Conservation (phyloP, 345 rosid genomes). For the Arabidopsis arenosa region DNA sequence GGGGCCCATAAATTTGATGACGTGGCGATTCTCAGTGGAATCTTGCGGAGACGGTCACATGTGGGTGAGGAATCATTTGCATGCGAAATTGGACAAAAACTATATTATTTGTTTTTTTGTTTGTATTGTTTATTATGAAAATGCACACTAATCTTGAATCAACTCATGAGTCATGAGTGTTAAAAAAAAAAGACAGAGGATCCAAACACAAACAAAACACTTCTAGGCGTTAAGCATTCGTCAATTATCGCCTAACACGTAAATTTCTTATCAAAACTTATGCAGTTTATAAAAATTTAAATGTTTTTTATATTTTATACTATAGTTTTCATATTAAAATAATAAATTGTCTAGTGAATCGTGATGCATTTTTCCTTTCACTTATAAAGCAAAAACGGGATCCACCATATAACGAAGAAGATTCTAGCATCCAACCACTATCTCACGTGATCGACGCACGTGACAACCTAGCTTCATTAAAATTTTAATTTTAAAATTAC, state of each 20-base stretch:
- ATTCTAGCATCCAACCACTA: slow-evolving; percentile 32
- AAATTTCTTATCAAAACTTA: too few relatives aligned
- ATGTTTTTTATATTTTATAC: neutral
- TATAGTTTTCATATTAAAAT: neutral
- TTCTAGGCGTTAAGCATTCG: too few relatives aligned
- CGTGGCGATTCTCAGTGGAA: slow-evolving; percentile 43
- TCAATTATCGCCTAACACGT: too few relatives aligned
- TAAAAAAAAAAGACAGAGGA: too few relatives aligned
- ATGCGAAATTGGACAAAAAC: neutral
- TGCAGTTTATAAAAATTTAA: too few relatives aligned
- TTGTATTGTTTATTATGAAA: neutral
- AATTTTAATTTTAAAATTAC: neutral
- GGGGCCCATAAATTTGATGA: slow-evolving; percentile 29
- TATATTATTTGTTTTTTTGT: neutral
- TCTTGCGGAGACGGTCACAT: slow-evolving; percentile 48
- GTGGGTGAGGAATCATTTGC: slow-evolving; percentile 36
- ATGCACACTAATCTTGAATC: slow-evolving; percentile 14
- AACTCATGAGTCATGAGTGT: too few relatives aligned
- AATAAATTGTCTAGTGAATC: slow-evolving; percentile 21
- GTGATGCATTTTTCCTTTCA: slow-evolving; percentile 24
- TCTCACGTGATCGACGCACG: slow-evolving; percentile 42
- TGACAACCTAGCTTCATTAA: slow-evolving; percentile 14
- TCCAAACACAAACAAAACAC: too few relatives aligned
- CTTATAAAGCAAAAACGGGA: neutral
- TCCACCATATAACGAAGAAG: slow-evolving; percentile 39